A percentile compares a stretch with the other conserved stretches of the same genome.
Conservation (phyloP, 768 basidiomycete genomes). For the Suillus paluster region DNA sequence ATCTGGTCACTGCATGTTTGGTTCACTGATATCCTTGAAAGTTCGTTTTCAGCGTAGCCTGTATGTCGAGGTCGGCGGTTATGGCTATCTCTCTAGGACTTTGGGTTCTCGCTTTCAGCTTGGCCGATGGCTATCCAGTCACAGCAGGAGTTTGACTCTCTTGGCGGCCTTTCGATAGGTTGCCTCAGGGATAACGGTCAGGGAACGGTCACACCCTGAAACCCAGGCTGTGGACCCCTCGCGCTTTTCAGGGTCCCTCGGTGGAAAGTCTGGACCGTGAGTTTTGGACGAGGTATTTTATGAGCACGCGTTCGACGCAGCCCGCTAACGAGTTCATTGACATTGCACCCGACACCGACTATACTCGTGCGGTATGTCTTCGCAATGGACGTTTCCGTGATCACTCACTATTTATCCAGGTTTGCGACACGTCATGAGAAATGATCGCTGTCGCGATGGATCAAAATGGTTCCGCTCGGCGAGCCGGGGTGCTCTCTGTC, state of each 20-base stretch:
- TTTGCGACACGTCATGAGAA: conserved; percentile 1
- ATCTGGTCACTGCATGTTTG: neutral
- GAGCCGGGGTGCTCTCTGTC: neutral
- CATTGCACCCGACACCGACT: too few species aligned
- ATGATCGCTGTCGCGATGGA: neutral
- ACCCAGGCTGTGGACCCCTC: neutral
- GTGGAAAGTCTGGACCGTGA: neutral
- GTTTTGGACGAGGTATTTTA: neutral
- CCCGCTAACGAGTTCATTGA: neutral
- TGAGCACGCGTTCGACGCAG: too few species aligned
- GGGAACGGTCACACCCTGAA: neutral
- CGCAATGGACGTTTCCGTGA: neutral
- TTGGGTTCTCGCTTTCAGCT: neutral
- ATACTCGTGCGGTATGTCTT: neutral
- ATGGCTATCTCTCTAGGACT: neutral
- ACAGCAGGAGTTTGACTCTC: neutral
- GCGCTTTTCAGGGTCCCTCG: neutral
- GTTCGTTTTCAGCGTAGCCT: neutral
- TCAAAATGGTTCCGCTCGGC: neutral
- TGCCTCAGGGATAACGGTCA: neutral
- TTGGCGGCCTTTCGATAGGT: neutral
- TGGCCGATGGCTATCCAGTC: neutral
- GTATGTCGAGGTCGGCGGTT: neutral
- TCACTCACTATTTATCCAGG: neutral
- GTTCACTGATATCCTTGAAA: neutral